These are phyloP conservation scores for Amoeboaphelidium protococcarum DNA, from an alignment of 371 early-diverging fungal genomes.

Conservation along the genomic window DNA sequence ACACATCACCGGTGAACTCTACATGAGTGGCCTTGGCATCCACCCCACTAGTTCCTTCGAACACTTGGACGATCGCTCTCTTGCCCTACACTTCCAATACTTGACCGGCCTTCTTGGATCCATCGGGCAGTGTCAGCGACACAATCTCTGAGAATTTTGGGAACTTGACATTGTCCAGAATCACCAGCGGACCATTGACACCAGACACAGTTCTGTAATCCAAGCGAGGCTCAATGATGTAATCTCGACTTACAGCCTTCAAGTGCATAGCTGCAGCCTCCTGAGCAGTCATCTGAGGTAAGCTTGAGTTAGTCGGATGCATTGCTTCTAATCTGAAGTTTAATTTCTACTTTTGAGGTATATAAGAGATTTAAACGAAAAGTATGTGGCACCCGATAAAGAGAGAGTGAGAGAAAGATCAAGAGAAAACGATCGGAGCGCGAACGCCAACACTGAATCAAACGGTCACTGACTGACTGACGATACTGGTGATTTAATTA, in stretches of 20 bases:
- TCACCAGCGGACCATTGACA: slow-evolving; percentile 98
- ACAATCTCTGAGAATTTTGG: slow-evolving; percentile 98
- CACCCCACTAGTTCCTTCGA: slow-evolving; percentile 97
- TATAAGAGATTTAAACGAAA: no score
- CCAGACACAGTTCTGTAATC: slow-evolving; percentile 97
- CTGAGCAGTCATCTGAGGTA: slow-evolving; percentile 3
- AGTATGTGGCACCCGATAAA: no score
- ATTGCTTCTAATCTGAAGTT: no score
- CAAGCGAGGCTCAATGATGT: slow-evolving; percentile 59
- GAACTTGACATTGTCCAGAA: slow-evolving; percentile 96
- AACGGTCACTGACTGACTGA: no score
- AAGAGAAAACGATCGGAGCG: no score
- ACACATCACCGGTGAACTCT: slow-evolving; percentile 91
- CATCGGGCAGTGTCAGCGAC: slow-evolving; percentile 89
- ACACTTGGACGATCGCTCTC: slow-evolving; percentile 97
- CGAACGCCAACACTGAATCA: no score
- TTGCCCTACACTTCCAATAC: slow-evolving; percentile 97
- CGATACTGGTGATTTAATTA: no score
- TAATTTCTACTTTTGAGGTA: no score
- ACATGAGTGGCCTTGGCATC: slow-evolving; percentile 93
- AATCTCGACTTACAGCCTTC: slow-evolving; percentile 66
- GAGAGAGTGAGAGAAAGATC: no score
- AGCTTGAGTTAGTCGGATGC: no score
- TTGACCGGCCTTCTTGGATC: slow-evolving; percentile 85
- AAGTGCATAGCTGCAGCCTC: slow-evolving; percentile 20